Evolutionary conservation across 805 yeast genomes (phyloP), one percentile per base, ranked within the genome.

Genomic region (Saturnispora serradocipensis): DNA sequence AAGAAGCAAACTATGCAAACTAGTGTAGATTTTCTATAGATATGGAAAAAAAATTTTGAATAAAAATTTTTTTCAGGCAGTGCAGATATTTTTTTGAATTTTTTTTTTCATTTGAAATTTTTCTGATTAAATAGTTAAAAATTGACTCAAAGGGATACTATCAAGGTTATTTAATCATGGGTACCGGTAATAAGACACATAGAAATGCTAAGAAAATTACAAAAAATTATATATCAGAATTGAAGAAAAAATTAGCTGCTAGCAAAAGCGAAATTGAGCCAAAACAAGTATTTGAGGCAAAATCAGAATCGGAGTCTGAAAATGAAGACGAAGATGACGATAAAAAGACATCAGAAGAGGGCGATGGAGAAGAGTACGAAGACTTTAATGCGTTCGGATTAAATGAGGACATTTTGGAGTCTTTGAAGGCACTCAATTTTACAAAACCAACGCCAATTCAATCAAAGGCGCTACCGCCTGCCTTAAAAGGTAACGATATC

Each of bases 401-500:
- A 48, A 82, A 86, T 43, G 88, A 88, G 1, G 95, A 87, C 61
- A 74, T 93, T 24, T 67, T 87, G 30, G 93, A 88, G 59, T 84
- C 97, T 0, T 80, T 93, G 57, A 80, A 82, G 51, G 74, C 75
- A 32, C 71, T 93, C 70, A 85, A 88, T 52, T 93, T 75, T 67
- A 72, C 78, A 16, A 81, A 76, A 58, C 98, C 99, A 42, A 90
- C 98, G 0, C 96, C 98, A 10, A 93, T 91, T 66, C 99, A 91
- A 70, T 78, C 84, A 7, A 88, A 88, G 67, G 79, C 97, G 11
- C 86, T 91, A 55, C 98, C 98, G 1, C 85, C 86, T 58, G 97
- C 96, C 3, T 69, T 93, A 18, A 80, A 84, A 58, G 97, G 97
- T 3, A 81, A 88, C 57, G 99, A 91, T 69, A 84, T 91, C 45